phyloP scores from a whole-genome alignment of 1,284 basidiomycete genomes.

The Microbotryomycetes sp. region DNA sequence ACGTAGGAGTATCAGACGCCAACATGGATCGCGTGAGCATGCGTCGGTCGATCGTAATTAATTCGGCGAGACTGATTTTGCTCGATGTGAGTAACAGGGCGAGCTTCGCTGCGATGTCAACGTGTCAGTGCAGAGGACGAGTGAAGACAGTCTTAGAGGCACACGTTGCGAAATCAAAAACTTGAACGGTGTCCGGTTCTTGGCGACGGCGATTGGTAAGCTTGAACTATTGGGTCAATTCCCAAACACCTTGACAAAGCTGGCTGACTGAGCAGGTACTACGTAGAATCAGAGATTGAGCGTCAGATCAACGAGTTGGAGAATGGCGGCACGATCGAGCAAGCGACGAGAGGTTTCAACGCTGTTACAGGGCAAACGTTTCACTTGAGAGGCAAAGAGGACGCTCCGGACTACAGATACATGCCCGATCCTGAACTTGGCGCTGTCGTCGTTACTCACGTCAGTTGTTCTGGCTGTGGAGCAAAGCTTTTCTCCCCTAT shows the following conservation, averaged over 20 bases:
- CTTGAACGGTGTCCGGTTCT: constrained; percentile 82
- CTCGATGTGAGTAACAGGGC: constrained; percentile 52
- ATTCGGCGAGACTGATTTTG: background rate
- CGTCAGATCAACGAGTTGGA: constrained; percentile 63
- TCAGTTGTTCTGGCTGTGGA: constrained; percentile 4
- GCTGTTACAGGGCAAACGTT: constrained; percentile 75
- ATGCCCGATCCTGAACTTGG: constrained; percentile 97
- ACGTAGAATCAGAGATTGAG: constrained; percentile 58
- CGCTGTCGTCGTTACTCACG: constrained; percentile 54
- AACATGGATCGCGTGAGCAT: constrained; percentile 86
- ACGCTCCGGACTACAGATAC: constrained; percentile 91
- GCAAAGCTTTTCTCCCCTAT: background rate
- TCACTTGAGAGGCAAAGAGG: constrained; percentile 79
- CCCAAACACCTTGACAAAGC: background rate
- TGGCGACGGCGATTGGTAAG: constrained; percentile 78
- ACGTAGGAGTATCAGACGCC: constrained; percentile 82
- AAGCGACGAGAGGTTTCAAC: constrained; percentile 90
- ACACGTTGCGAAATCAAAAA: constrained; percentile 97
- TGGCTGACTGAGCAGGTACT: background rate
- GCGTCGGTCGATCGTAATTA: background rate
- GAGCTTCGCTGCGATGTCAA: constrained; percentile 94
- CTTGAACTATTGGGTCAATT: constrained; percentile 29
- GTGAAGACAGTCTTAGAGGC: constrained; percentile 57
- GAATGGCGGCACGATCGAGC: constrained; percentile 51
- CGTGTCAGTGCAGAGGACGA: constrained; percentile 68